phyloP scores from a whole-genome alignment of 2,329 filamentous ascomycete genomes.

The Fusarium xyrophilum region DNA sequence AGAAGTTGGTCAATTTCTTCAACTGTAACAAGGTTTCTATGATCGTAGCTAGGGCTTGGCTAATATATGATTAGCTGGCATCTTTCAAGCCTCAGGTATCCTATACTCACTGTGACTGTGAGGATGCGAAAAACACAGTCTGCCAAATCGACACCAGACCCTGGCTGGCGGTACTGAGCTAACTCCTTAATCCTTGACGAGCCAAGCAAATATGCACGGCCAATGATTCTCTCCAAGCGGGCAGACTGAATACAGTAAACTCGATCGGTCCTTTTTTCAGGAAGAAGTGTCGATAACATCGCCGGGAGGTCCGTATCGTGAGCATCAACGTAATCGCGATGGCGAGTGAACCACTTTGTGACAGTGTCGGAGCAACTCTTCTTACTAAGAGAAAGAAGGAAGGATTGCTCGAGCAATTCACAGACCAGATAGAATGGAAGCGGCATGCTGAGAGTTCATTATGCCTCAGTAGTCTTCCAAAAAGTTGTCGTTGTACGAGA shows the following conservation, averaged over 20 bases:
- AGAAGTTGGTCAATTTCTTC: conserved; percentile 76
- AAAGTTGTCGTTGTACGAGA: neutral
- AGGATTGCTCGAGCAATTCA: conserved; percentile 73
- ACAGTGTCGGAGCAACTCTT: conserved; percentile 52
- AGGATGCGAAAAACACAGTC: conserved; percentile 73
- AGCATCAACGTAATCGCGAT: conserved; percentile 65
- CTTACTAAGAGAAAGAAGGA: conserved; percentile 51
- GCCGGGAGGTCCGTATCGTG: conserved; percentile 65
- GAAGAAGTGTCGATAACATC: conserved; percentile 77
- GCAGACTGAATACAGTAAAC: conserved; percentile 74
- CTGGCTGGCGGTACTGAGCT: conserved; percentile 64
- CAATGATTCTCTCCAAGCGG: conserved; percentile 71
- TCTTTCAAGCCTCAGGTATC: neutral
- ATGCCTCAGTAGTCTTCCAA: neutral
- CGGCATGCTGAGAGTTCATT: conserved; percentile 57
- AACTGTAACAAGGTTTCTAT: conserved; percentile 61
- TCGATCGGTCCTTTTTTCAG: conserved; percentile 77
- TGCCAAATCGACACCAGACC: conserved; percentile 70
- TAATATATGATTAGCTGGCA: conserved; percentile 33
- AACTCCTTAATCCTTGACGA: conserved; percentile 67
- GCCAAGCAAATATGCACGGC: conserved; percentile 70
- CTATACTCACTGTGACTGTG: conserved; percentile 59
- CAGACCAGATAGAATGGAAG: conserved; percentile 75
- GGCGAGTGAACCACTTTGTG: conserved; percentile 70
- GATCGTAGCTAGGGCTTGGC: conserved; percentile 52